Evolutionary conservation across 169 alveolate genomes (phyloP).

Genomic region (Eimeria tenella): DNA sequence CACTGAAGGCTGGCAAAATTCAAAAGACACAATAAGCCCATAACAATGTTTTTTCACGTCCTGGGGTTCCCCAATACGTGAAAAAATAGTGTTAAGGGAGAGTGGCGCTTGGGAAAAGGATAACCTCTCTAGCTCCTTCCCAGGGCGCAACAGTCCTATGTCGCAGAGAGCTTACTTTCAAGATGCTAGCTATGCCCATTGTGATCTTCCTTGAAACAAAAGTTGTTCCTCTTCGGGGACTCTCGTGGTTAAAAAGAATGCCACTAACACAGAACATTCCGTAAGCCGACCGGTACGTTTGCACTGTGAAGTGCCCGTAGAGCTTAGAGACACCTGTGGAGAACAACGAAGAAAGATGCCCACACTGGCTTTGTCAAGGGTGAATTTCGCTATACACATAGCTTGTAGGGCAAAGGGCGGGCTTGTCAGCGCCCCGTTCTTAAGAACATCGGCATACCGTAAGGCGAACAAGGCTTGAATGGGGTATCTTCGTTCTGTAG

Average conservation of each 20-base stretch:
- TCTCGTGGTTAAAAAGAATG: slow-evolving; percentile 90
- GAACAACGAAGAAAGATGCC: background rate
- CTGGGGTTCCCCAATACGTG: too few species aligned
- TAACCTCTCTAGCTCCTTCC: too few species aligned
- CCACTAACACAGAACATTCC: slow-evolving; percentile 87
- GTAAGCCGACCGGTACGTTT: slow-evolving; percentile 86
- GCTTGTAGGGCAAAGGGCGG: background rate
- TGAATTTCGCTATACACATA: background rate
- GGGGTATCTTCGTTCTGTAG: slow-evolving; percentile 87
- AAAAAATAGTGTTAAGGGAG: too few species aligned
- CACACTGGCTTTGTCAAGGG: background rate
- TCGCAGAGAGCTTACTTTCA: slow-evolving; percentile 25
- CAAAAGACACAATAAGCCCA: too few species aligned
- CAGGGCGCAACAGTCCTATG: too few species aligned
- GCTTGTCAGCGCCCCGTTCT: too few species aligned
- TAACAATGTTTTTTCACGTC: too few species aligned
- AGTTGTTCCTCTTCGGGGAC: slow-evolving; percentile 87
- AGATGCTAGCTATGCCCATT: slow-evolving; percentile 84
- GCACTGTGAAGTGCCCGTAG: slow-evolving; percentile 84
- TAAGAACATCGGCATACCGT: slow-evolving; percentile 79
- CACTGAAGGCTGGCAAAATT: too few species aligned
- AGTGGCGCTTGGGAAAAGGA: too few species aligned
- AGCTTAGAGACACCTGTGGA: slow-evolving; percentile 84
- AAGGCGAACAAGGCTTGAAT: slow-evolving; percentile 93
- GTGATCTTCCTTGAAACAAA: slow-evolving; percentile 89